A percentile compares a stretch with the other conserved stretches of the same genome.
These are phyloP conservation scores for Stephania cephalantha DNA, from an alignment of 164 flowering plant species.

Conservation along the genomic window DNA sequence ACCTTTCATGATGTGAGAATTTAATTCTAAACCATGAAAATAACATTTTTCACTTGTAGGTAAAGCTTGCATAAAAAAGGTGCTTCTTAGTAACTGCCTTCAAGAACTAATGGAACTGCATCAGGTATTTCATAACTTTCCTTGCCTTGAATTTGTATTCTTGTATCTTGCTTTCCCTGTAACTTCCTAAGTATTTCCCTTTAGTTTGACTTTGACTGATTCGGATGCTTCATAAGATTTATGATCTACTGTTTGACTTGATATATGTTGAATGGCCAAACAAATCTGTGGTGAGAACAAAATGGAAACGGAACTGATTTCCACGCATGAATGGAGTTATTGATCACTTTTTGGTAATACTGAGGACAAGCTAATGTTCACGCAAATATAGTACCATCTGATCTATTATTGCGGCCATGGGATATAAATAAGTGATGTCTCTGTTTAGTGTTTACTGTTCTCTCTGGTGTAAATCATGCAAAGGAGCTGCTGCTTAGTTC, in stretches of 20 bases:
- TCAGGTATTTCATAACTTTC: conserved; percentile 48
- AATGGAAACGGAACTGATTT: background rate
- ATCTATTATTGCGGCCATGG: background rate
- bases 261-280: background rate
- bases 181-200: background rate
- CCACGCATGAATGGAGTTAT: background rate
- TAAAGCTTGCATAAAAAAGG: conserved; percentile 95
- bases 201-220: background rate
- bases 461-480: background rate
- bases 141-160: conserved; percentile 5
- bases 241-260: background rate
- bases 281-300: background rate
- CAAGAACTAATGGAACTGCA: conserved; percentile 99
- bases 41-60: conserved; percentile 37
- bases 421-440: background rate
- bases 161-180: background rate
- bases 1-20: too few species aligned
- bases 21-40: too few species aligned
- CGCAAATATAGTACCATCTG: background rate
- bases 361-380: background rate
- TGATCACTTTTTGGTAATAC: background rate
- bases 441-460: background rate
- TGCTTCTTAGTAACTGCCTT: conserved; percentile 90
- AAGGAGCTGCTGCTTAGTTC: too few species aligned
- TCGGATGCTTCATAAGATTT: background rate